Evolutionary conservation across 192 early-diverging fungal species (phyloP).

Genomic region (Chytriomyces sp.): DNA sequence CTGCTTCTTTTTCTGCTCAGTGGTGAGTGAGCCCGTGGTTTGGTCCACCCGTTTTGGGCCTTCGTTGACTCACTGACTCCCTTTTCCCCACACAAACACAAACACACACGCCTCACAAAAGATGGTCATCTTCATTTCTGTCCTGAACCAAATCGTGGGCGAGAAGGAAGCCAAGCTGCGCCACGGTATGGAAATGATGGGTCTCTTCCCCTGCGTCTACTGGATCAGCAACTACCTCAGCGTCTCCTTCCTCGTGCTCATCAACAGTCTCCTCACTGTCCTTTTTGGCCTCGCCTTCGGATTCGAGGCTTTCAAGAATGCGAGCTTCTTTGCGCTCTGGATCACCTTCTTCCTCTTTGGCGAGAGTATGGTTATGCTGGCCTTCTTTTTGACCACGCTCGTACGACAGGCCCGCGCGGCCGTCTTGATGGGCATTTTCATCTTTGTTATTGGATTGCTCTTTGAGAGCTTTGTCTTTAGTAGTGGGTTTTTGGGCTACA

Average conservation of each 20-base stretch:
- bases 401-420: conserved; percentile 62
- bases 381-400: conserved; percentile 69
- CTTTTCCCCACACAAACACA: neutral
- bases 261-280: conserved; percentile 62
- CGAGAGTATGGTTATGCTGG: conserved; percentile 70
- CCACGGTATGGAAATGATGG: conserved; percentile 79
- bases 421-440: conserved; percentile 73
- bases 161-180: conserved; percentile 75
- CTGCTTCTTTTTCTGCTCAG: conserved; percentile 59
- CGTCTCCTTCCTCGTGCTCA: conserved; percentile 54
- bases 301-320: conserved; percentile 66
- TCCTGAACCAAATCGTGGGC: conserved; percentile 69
- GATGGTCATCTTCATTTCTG: conserved; percentile 66
- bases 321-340: conserved; percentile 58
- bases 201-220: conserved; percentile 67
- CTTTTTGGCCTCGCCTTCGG: conserved; percentile 62
- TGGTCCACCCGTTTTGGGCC: neutral
- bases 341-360: conserved; percentile 79
- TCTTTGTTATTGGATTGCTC: conserved; percentile 77
- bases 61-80: too few relatives aligned
- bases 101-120: neutral
- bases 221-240: conserved; percentile 69
- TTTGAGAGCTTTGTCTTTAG: conserved; percentile 65
- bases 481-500: conserved; percentile 48
- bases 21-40: conserved; percentile 1